A percentile compares a stretch with the other conserved stretches of the same genome.
Conservation (phyloP, 169 alveolate genomes). For the Amoebophrya sp. region DNA sequence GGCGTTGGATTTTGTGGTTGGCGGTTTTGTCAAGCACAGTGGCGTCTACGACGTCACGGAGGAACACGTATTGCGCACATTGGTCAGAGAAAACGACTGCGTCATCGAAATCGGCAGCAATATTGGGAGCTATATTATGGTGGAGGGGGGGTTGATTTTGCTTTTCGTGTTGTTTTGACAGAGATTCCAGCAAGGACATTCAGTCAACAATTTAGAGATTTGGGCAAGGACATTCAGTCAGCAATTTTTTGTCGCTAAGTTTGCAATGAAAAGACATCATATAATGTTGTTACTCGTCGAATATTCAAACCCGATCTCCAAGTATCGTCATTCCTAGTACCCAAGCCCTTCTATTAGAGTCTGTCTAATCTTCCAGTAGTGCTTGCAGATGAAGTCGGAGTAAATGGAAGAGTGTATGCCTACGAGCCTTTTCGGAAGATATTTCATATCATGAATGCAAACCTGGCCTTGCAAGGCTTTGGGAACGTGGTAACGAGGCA, state of each 20-base stretch:
- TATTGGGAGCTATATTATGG: not conserved
- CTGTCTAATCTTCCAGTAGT: no score
- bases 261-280: no score
- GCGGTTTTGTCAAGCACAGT: not conserved
- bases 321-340: no score
- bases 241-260: no score
- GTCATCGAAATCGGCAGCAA: not conserved
- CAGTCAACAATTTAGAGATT: no score
- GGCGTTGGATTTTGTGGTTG: not conserved
- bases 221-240: no score
- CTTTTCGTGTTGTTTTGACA: no score
- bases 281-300: no score
- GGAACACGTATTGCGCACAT: not conserved
- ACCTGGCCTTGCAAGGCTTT: not conserved
- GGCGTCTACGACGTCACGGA: slow-evolving; percentile 7
- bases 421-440: slow-evolving; percentile 9
- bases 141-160: no score
- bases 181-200: no score
- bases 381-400: not conserved
- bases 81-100: not conserved
- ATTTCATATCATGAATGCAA: not conserved
- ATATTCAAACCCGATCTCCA: no score
- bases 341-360: no score
- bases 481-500: not conserved
- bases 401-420: not conserved